These are phyloP conservation scores for Bruguiera parviflora DNA, from an alignment of 345 rosid species.

Conservation along the genomic window DNA sequence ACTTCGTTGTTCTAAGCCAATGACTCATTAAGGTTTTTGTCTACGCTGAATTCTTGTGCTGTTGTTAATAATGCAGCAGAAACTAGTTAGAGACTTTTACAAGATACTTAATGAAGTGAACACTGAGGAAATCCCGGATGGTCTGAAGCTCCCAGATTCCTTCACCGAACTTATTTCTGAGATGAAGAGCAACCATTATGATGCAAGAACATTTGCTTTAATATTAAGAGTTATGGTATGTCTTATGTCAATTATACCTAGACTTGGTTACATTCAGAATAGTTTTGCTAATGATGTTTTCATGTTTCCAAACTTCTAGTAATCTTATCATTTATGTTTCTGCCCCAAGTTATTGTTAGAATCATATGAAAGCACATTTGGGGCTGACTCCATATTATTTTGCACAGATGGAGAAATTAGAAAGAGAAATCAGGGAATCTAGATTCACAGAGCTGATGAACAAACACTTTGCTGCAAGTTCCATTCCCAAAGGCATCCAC, in stretches of 20 bases:
- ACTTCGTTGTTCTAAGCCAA: background rate
- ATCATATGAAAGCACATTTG: background rate
- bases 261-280: background rate
- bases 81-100: conserved; percentile 80
- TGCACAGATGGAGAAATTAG: conserved; percentile 84
- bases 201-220: conserved; percentile 81
- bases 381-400: conserved; percentile 10
- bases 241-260: background rate
- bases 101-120: conserved; percentile 81
- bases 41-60: conserved; percentile 24
- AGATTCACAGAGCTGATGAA: conserved; percentile 93
- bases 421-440: conserved; percentile 84
- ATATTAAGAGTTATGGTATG: conserved; percentile 85
- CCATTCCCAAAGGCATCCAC: conserved; percentile 95
- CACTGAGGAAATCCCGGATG: conserved; percentile 75
- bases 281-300: background rate
- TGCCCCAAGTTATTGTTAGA: background rate
- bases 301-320: background rate
- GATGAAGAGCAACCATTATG: conserved; percentile 80
- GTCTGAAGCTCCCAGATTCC: conserved; percentile 79
- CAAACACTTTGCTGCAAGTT: conserved; percentile 99
- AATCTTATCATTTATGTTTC: background rate
- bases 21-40: conserved; percentile 18
- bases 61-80: conserved; percentile 49
- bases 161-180: conserved; percentile 80